These are phyloP conservation scores for Russula virescens DNA, from an alignment of 768 basidiomycete species.

Conservation along the genomic window DNA sequence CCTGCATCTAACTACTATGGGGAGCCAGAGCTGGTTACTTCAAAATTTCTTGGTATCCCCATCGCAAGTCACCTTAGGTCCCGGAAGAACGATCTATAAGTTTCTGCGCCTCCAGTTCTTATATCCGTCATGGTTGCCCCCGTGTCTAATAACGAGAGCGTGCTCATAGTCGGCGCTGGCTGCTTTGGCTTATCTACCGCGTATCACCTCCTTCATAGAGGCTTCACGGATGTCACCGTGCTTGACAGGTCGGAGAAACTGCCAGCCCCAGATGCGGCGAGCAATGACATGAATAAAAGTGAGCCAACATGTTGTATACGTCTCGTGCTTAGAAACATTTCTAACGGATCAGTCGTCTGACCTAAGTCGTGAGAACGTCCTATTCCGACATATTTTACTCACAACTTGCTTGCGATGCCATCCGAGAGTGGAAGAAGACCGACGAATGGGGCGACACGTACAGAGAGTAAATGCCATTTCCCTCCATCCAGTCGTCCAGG, in stretches of 20 bases:
- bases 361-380: constrained; percentile 72
- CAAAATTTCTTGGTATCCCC: no score
- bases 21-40: no score
- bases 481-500: no score
- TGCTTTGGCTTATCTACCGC: constrained; percentile 88
- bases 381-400: constrained; percentile 69
- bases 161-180: constrained; percentile 75
- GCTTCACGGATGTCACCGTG: constrained; percentile 65
- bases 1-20: no score
- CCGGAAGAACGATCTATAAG: neutral
- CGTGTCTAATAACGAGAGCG: constrained; percentile 28
- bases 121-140: constrained; percentile 5
- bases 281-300: constrained; percentile 48
- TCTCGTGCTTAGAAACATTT: neutral
- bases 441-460: constrained; percentile 66
- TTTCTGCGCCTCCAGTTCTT: neutral
- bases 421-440: constrained; percentile 64
- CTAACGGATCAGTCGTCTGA: neutral
- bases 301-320: constrained; percentile 7
- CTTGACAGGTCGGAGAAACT: constrained; percentile 64
- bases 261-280: constrained; percentile 81
- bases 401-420: constrained; percentile 68
- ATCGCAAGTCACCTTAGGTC: neutral
- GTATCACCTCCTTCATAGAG: constrained; percentile 62
- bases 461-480: constrained; percentile 52